Evolutionary conservation across 805 yeast genomes (phyloP), one percentile per base, ranked within the genome.

Genomic region (Ogataea pini): DNA sequence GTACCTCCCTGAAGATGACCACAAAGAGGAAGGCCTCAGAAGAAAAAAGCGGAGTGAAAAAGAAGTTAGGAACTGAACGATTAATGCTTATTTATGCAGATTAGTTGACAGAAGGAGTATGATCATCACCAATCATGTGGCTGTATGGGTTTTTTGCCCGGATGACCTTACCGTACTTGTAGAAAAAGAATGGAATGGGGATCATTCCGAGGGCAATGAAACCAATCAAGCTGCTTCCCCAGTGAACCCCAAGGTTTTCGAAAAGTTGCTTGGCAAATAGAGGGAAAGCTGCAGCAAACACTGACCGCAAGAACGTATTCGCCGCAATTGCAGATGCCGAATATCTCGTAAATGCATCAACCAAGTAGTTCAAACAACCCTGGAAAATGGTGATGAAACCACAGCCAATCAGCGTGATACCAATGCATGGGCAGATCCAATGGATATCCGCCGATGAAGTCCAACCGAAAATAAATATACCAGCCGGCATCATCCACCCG

Each of bases 161-260:
- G 7, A 52, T 41, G 16, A 12, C 14, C 55, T 79, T 83, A 10
- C 90, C 90, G 44, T 78, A 73, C 44, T 71, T 67, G 46, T 72
- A 71, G 31, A 85, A 80, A 48, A 79, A 73, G 13, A 82, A 58
- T 3, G 90, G 89, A 70, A 79, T 79, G 2, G 90, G 89, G n/a
- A 83, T 66, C 44, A 83, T 68, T 1, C 73, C 74, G 13, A 82
- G 50, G 7, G 78, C 83, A 42, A 83, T 63, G 34, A 82, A 69
- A 0, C 77, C 89, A 62, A 82, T 79, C 57, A 85, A 61, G 0
- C 86, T 77, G 59, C 79, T 78, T 19, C 87, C 87, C 89, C 89
- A 84, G 4, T 87, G 88, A 56, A 82, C 82, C 17, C 84, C 83
- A 38, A 85, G 63, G 18, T 42, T 42, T 8, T 49, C 63, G 61